Base-by-base conservation (phyloP, 345 rosid species). In the Kandelia obovata region DNA sequence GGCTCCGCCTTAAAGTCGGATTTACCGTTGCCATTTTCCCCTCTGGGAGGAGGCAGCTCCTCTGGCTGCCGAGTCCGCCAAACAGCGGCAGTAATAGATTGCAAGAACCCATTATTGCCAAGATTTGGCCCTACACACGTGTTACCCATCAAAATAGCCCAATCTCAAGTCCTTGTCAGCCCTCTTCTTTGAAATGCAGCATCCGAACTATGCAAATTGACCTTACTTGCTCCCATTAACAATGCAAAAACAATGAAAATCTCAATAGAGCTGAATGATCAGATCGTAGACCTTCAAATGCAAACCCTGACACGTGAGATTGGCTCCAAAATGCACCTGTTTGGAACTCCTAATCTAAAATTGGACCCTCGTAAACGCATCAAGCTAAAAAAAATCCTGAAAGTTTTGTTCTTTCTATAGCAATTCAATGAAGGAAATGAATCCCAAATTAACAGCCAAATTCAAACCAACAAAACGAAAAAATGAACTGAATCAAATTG, bases 81-180 rank as follows among this genome's bases (percentile, higher is more conserved):
- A 26, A 94, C 86, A 6, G 93, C 96, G 31, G 59, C 59, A 16
- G 86, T 84, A 71, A 94, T 96, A 61, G 89, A 84, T 75, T 87
- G 86, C 2, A 94, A 63, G 78, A 94, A 94, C 72, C 96, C 98
- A 66, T 77, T 84, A 68, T 76, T 57, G 26, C 81, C 82, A 27
- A 83, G 81, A 73, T 76, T 92, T 72, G 96, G 98, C n/a, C 97
- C 96, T 34, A 83, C 85, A 67, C 97, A 92, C 66, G 88, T 76
- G 77, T 94, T 94, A 78, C 97, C 99, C 97, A 94, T 94, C 78
- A 75, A 83, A 72, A 27, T 3, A 4, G 37, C 37, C 37, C 37
- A 7, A 67, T 27, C 65, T 79, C 73, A 80, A 20, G 65, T 77
- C 75, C 79, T 78, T 49, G 37, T 58, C n/a, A 68, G 21, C 76